These are phyloP conservation scores for Arthrocladium fulminans DNA, from an alignment of 2,329 filamentous ascomycete species.

Conservation along the genomic window DNA sequence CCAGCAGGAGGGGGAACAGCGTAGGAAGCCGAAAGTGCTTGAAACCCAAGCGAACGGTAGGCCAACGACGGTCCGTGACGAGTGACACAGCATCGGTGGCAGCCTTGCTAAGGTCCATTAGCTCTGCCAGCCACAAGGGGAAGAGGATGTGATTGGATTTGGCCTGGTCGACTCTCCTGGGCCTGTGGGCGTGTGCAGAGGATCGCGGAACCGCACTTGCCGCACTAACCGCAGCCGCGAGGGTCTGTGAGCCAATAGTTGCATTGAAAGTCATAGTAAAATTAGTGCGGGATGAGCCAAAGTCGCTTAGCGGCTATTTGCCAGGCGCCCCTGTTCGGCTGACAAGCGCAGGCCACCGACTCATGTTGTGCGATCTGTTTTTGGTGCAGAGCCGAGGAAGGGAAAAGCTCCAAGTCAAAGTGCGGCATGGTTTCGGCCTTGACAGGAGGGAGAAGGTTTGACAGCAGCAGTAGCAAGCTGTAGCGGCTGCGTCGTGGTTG, in stretches of 20 bases:
- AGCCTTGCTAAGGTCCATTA: neutral
- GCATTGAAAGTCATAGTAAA: neutral
- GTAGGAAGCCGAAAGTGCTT: too few species aligned
- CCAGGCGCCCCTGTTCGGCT: neutral
- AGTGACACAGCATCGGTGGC: neutral
- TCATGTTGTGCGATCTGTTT: neutral
- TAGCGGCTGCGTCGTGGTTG: neutral
- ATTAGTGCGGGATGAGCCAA: neutral
- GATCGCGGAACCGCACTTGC: neutral
- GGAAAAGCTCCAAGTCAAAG: neutral
- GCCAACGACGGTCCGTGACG: constrained; percentile 4
- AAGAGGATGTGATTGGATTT: neutral
- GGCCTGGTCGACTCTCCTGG: neutral
- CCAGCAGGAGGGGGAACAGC: neutral
- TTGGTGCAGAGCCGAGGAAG: neutral
- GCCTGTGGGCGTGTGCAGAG: neutral
- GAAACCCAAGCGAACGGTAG: constrained; percentile 2
- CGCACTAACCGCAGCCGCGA: constrained; percentile 3
- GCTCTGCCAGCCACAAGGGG: neutral
- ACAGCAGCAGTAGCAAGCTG: neutral
- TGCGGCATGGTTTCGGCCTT: neutral
- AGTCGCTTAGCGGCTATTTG: neutral
- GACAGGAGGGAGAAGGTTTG: neutral
- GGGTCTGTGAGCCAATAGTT: neutral
- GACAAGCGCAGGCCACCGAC: too few species aligned